These are phyloP conservation scores for Solanum pennellii DNA, from an alignment of 257 asterid genomes.

Conservation along the genomic window DNA sequence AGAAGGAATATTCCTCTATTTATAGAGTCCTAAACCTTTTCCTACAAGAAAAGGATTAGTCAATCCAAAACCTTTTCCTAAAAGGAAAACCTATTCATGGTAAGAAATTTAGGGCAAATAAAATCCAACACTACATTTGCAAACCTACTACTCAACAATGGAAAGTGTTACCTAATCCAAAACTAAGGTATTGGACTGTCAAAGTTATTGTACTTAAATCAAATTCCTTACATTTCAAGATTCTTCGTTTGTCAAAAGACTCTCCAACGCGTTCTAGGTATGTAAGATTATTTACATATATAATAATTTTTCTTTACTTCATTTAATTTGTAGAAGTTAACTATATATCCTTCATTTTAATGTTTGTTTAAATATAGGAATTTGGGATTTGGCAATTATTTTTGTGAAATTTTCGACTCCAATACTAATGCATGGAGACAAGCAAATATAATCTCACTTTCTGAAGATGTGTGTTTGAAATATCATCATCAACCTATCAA, in stretches of 20 bases:
- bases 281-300: no score
- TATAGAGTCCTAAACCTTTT: no score
- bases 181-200: neutral
- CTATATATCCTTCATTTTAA: neutral
- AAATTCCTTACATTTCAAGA: conserved; percentile 6
- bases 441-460: neutral
- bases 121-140: no score
- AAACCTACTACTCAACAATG: conserved; percentile 19
- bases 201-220: neutral
- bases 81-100: no score
- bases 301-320: no score
- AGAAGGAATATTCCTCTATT: no score
- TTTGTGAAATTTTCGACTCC: conserved; percentile 19
- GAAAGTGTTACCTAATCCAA: conserved; percentile 6
- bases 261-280: neutral
- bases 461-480: neutral
- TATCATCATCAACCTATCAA: neutral
- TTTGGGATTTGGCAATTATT: neutral
- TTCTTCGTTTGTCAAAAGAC: conserved; percentile 3
- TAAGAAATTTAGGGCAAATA: no score
- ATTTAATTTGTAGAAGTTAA: no score
- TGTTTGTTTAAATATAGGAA: neutral
- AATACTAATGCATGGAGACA: conserved; percentile 7
- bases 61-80: no score
- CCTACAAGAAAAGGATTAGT: no score